Evolutionary conservation across 1,139 yeast species (phyloP).

Genomic region (Geotrichum aggregatum): DNA sequence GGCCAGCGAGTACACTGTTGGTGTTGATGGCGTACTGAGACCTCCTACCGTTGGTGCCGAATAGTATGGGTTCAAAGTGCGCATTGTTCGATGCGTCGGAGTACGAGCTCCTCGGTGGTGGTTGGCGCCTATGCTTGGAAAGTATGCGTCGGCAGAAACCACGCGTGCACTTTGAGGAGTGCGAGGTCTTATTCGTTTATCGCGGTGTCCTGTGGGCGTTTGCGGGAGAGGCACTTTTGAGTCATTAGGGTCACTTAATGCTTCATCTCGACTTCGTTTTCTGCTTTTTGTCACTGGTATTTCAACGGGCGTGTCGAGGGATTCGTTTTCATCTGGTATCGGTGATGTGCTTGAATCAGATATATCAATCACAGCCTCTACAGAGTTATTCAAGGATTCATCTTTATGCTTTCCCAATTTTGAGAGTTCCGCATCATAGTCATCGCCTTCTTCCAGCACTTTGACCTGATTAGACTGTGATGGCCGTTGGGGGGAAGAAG

Average conservation of each 20-base stretch:
- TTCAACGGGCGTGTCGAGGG: background rate
- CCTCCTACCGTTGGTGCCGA: constrained; percentile 10
- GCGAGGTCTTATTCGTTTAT: background rate
- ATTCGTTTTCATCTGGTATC: background rate
- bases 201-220: background rate
- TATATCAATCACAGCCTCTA: background rate
- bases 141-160: constrained; percentile 7
- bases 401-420: background rate
- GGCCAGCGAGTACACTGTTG: constrained; percentile 44
- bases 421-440: background rate
- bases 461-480: background rate
- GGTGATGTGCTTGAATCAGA: background rate
- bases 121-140: background rate
- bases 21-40: constrained; percentile 11
- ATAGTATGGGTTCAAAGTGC: constrained; percentile 13
- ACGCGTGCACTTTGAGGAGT: constrained; percentile 14
- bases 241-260: background rate
- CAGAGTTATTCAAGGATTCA: background rate
- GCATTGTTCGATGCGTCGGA: constrained; percentile 9
- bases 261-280: background rate
- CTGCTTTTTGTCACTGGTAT: background rate
- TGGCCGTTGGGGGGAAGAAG: too few relatives aligned
- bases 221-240: background rate
- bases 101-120: constrained; percentile 1
- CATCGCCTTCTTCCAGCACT: background rate